A percentile compares a stretch with the other conserved stretches of the same genome.
phyloP scores from a whole-genome alignment of 192 early-diverging fungal genomes.

The Spizellomyces sp. region DNA sequence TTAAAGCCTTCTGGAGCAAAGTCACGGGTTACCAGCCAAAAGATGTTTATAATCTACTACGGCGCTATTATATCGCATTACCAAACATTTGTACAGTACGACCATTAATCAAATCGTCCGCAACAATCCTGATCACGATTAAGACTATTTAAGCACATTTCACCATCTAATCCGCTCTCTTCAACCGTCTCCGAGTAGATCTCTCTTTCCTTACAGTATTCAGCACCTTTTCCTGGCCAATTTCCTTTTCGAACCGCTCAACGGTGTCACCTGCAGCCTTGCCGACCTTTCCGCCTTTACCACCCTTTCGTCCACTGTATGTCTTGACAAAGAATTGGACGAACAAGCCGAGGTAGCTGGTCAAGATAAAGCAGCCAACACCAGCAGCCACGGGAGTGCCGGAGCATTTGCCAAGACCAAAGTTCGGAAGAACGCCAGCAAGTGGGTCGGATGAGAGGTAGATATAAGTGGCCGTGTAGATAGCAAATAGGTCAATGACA shows the following conservation, averaged over 20 bases:
- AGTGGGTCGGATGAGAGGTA: slow-evolving; percentile 42
- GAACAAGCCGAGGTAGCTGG: slow-evolving; percentile 82
- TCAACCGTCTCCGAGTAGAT: neutral
- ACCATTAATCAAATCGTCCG: no score
- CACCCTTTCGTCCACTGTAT: neutral
- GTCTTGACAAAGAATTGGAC: slow-evolving; percentile 80
- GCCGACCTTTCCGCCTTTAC: neutral
- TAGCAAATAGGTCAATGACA: slow-evolving; percentile 80
- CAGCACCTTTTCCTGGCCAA: neutral
- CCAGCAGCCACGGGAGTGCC: slow-evolving; percentile 78
- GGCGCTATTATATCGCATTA: no score
- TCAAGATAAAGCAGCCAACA: slow-evolving; percentile 78
- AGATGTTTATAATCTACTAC: no score
- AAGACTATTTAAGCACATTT: no score
- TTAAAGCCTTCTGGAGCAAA: no score
- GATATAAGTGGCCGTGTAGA: slow-evolving; percentile 87
- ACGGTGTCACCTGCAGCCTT: neutral
- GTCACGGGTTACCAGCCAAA: no score
- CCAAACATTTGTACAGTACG: no score
- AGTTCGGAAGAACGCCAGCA: slow-evolving; percentile 13
- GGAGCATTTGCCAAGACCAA: slow-evolving; percentile 64
- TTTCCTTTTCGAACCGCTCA: neutral
- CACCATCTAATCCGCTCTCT: no score
- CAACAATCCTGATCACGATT: no score
- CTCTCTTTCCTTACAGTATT: neutral